Evolutionary conservation across 208 protist species (phyloP).

Genomic region (Trypanosoma avium): DNA sequence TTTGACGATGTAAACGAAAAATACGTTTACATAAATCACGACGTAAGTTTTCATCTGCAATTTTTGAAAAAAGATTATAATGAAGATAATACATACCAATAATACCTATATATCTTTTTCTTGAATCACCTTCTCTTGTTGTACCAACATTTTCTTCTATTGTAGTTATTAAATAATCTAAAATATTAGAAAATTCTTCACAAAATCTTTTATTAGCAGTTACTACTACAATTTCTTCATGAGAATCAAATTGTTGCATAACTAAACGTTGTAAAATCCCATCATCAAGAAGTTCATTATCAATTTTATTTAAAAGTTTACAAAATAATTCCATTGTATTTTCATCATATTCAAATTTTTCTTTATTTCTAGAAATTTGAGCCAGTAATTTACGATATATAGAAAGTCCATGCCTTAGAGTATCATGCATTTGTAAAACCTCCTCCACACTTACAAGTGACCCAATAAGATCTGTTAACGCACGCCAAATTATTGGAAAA

Average conservation of each 20-base stretch:
- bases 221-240: constrained; percentile 32
- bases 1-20: constrained; percentile 44
- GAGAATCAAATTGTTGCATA: constrained; percentile 59
- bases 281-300: constrained; percentile 67
- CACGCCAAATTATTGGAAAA: constrained; percentile 61
- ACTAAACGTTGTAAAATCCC: constrained; percentile 65
- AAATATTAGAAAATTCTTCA: constrained; percentile 47
- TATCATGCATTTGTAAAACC: constrained; percentile 69
- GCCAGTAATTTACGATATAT: constrained; percentile 71
- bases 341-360: constrained; percentile 47
- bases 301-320: constrained; percentile 52
- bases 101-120: constrained; percentile 51
- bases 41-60: not conserved
- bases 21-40: constrained; percentile 30
- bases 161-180: constrained; percentile 31
- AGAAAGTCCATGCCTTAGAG: constrained; percentile 49
- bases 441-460: constrained; percentile 83
- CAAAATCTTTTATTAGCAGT: constrained; percentile 53
- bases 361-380: constrained; percentile 36
- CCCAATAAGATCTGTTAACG: constrained; percentile 63
- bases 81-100: constrained; percentile 73
- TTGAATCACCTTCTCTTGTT: constrained; percentile 37
- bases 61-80: constrained; percentile 41
- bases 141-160: constrained; percentile 30
- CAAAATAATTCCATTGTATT: constrained; percentile 49